Percentiles rank a stretch among this genome's conserved stretches.
Evolutionary conservation across 768 basidiomycete species (phyloP).

Genomic region (Tylopilus felleus): DNA sequence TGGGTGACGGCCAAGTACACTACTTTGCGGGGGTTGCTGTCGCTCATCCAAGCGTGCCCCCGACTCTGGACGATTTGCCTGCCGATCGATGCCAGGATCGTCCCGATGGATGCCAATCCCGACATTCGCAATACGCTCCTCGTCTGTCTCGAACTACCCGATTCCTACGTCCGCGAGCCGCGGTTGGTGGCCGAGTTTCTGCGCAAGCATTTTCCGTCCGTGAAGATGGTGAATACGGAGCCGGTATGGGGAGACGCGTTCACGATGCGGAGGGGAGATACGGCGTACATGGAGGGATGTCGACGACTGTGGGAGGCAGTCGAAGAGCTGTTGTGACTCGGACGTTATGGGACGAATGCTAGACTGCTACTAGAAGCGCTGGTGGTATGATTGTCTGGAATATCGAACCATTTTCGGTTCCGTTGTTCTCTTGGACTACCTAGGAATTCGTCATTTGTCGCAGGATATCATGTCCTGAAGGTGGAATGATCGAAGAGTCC

Average conservation of each 20-base stretch:
- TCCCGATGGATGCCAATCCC: not conserved
- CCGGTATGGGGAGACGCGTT: not conserved
- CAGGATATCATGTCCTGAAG: too few species aligned
- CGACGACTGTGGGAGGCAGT: not conserved
- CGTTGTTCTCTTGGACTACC: too few species aligned
- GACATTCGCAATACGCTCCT: not conserved
- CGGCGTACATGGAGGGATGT: too few species aligned
- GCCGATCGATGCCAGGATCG: not conserved
- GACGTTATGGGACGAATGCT: too few species aligned
- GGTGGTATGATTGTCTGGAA: too few species aligned
- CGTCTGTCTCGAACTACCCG: not conserved
- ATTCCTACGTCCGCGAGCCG: not conserved
- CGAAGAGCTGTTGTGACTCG: not conserved
- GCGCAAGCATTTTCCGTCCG: not conserved
- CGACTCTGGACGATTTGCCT: not conserved
- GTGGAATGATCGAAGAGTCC: too few species aligned
- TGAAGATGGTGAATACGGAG: not conserved
- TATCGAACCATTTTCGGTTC: too few species aligned
- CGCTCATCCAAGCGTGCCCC: not conserved
- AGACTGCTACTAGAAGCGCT: too few species aligned
- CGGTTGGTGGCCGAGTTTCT: not conserved
- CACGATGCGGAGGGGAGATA: not conserved
- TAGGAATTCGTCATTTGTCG: too few species aligned
- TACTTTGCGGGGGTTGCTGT: not conserved
- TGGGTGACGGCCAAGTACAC: not conserved